Base-by-base conservation (phyloP, 768 basidiomycete genomes). In the Trametes elegans region DNA sequence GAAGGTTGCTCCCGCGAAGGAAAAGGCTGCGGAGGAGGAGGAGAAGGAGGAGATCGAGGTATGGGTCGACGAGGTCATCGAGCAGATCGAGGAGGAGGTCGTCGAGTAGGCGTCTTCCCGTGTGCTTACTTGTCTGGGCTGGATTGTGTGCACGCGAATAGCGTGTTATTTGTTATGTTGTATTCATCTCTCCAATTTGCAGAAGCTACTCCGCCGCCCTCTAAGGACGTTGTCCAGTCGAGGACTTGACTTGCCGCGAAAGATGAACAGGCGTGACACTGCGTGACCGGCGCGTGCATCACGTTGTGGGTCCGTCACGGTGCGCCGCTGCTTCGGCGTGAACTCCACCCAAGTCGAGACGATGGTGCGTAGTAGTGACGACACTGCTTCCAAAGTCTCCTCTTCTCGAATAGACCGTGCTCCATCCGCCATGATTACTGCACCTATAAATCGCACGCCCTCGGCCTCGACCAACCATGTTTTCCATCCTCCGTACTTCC, bases 11-110 rank as follows among this genome's bases (percentile, higher is more conserved):
- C 67, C 39, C 8, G 62, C 70, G 18, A 63, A 49, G 24, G 68
- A 64, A 55, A 62, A 64, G 60, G 64, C 61, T 19, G 73, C 73
- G 6, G 77, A 79, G 47, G 78, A 79, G 53, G 78, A 79, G 62
- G 84, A 78, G 57, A 89, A 89, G 69, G 92, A 94, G 71, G 90
- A 90, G 73, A 93, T 94, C 50, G 92, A 94, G 71, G 90, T 96
- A 50, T 93, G 91, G 90, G 74, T 95, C 50, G 94, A 96, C 64
- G 93, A 96, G 69, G 82, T 96, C 36, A 83, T 95, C 64, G 92
- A 97, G 62, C 93, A 97, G 76, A 83, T 80, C 36, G 93, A 96
- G 73, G 93, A 96, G 73, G 84, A 81, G 66, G 72, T 87, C 21
- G 73, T 83, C 26, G 85, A 86, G 52, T 77, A 66, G 57, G 14